Evolutionary conservation across 1,284 basidiomycete genomes (phyloP), one percentile per base, ranked within the genome.

Genomic region (Pseudomicrostroma phylloplanum): DNA sequence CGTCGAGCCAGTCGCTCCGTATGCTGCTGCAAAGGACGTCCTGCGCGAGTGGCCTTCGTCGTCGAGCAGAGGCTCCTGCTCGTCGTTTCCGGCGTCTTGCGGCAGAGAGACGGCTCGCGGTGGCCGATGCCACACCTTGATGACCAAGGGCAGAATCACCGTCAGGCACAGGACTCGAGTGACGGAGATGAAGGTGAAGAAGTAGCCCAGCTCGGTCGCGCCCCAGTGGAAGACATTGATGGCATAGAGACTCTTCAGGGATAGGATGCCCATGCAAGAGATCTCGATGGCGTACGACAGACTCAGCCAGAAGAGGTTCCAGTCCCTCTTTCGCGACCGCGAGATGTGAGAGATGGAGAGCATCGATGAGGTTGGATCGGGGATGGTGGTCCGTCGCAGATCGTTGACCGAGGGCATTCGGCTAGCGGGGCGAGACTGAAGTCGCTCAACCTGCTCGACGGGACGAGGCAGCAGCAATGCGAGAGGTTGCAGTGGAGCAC

Each of bases 191-290:
- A 70, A 72, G 6, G 69, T 76, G n/a, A 79, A 64, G 46, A 69
- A 78, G 53, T 66, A 63, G 12, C 76, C 76, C 4, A 79, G 57
- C 61, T 71, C 65, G 2, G 67, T 63, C 1, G 74, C 67, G 36
- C 65, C 72, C 77, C 76, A 78, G 53, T 68, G 64, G 55, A 76
- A 78, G 13, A 67, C 62, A 36, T 72, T 55, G 56, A 74, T 69
- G 0, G 76, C 73, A 46, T 79, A 79, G 59, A 72, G 71, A 39
- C 76, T 63, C 59, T 78, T 78, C 68, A 65, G 67, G 0, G 72
- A 64, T 64, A 79, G 62, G 59, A 79, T 66, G 11, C 76, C 77
- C 19, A 69, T 67, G 53, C 69, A 62, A 26, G 64, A 58, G 1
- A 66, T 60, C 65, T 77, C 77, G 58, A 72, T 51, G 55, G 70